Base-by-base conservation (phyloP, 1,284 basidiomycete genomes). In the Sphagnurus paluster region DNA sequence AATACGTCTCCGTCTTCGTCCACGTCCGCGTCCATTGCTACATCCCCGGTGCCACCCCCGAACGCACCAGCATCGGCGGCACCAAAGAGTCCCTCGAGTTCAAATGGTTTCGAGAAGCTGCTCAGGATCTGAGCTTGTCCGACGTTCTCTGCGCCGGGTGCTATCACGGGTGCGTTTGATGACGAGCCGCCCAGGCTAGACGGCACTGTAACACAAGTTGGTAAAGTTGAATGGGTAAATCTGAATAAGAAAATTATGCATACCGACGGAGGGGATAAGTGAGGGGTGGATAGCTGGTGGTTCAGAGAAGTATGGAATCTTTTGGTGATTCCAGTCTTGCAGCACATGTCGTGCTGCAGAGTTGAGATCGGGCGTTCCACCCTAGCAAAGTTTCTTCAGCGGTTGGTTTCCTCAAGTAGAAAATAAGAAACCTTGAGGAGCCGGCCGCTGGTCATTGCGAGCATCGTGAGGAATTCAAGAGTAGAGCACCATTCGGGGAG, bases 301-400 rank as follows among this genome's bases (percentile, higher is more conserved):
- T 1, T 73, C 65, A 1, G 92, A 91, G 68, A 79, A 90, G 69
- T 93, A 98, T 0, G 89, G 87, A 20, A 98, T 98, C 62, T 93
- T 94, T 59, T 98, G 93, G 53, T 91, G 83, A 62, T 98, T 98
- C 95, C 96, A 98, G 64, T 99, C 96, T 38, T 79, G 82, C 3
- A 99, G 68, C n/a, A 98, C 79, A 11, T 87, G 84, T 23, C 91
- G 82, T 0, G 94, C 93, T 0, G 92, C 81, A 0, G 86, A 78
- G 37, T 89, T 82, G 14, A 96, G 66, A 66, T 98, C 94, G 0
- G 96, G 94, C 2, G 93, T 87, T 46, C 95, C 96, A 24, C 95
- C 95, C 84, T 90, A 51, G 3, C 26, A 32, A 25, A 40, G 11
- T 39, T 44, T 20, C 19, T 21, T 40, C 40, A 43, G 39, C 13